Evolutionary conservation across 805 yeast genomes (phyloP).

Genomic region (Teunomyces panamensis): DNA sequence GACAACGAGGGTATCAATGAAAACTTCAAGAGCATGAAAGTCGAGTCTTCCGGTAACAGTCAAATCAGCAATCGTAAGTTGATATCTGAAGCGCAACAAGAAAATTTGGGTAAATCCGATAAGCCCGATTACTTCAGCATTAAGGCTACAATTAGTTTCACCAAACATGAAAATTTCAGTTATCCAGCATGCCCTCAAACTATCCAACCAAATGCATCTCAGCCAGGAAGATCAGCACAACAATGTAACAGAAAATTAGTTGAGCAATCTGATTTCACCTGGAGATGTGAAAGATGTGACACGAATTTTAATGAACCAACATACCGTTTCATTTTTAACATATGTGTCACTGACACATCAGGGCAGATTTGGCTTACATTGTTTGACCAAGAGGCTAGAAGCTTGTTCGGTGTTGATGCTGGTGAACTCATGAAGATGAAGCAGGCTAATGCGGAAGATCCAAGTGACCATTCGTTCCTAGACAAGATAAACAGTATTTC

Average conservation of each 20-base stretch:
- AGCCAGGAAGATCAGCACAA: constrained; percentile 22
- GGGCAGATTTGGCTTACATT: constrained; percentile 84
- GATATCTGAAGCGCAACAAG: constrained; percentile 61
- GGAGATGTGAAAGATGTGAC: constrained; percentile 95
- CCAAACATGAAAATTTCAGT: constrained; percentile 73
- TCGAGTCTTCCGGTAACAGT: constrained; percentile 41
- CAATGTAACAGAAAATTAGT: constrained; percentile 80
- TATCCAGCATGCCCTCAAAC: constrained; percentile 86
- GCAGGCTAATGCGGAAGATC: constrained; percentile 32
- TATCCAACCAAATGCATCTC: constrained; percentile 16
- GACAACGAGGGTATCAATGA: constrained; percentile 71
- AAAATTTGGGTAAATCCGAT: constrained; percentile 69
- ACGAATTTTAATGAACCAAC: constrained; percentile 63
- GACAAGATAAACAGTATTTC: constrained; percentile 46
- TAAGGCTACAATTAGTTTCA: constrained; percentile 69
- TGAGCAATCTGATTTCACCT: constrained; percentile 64
- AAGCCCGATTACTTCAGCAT: constrained; percentile 75
- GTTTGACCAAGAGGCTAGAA: constrained; percentile 80
- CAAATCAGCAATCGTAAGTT: constrained; percentile 58
- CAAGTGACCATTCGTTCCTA: constrained; percentile 34
- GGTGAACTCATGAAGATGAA: constrained; percentile 54
- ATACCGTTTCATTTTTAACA: constrained; percentile 76
- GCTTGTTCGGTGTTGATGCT: constrained; percentile 61
- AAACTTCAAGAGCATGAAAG: constrained; percentile 58
- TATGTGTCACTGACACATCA: constrained; percentile 73